Percentiles rank a stretch among this genome's conserved stretches.
These are phyloP conservation scores for Naganishia sp. DNA, from an alignment of 1,284 basidiomycete genomes.

Conservation along the genomic window DNA sequence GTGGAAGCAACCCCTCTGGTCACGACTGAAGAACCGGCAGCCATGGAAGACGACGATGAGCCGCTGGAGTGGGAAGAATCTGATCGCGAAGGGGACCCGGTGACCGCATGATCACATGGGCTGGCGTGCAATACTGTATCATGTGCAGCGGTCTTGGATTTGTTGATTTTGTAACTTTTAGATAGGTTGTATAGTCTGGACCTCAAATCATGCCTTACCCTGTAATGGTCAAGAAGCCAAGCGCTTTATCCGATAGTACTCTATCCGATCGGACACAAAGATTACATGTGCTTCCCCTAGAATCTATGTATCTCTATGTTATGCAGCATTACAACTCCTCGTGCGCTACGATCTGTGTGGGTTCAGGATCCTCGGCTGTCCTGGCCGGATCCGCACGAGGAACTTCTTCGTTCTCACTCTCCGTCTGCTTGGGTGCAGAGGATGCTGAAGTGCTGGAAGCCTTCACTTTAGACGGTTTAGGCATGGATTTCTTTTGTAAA, in stretches of 20 bases:
- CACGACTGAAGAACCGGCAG: slow-evolving; percentile 6
- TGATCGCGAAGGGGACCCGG: slow-evolving; percentile 16
- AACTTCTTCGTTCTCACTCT: slow-evolving; percentile 1
- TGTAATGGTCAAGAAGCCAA: no score
- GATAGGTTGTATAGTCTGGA: background rate
- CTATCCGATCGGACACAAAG: background rate
- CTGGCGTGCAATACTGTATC: background rate
- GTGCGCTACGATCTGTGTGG: slow-evolving; percentile 14
- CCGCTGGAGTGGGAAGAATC: slow-evolving; percentile 34
- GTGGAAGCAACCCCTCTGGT: slow-evolving; percentile 23
- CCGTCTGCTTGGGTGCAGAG: slow-evolving; percentile 9
- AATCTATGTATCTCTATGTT: no score
- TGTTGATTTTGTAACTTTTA: background rate
- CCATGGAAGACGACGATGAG: slow-evolving; percentile 28
- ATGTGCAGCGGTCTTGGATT: background rate
- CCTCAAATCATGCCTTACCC: no score
- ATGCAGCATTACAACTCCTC: slow-evolving; percentile 26
- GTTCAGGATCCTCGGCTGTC: slow-evolving; percentile 22
- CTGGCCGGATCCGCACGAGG: slow-evolving; percentile 11
- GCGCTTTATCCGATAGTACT: no score
- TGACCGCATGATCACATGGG: background rate
- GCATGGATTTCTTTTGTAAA: slow-evolving; percentile 28
- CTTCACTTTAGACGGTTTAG: slow-evolving; percentile 27
- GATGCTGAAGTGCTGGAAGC: slow-evolving; percentile 3
- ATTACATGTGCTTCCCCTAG: background rate